Base-by-base conservation (phyloP, 768 basidiomycete species). In the Suillus paluster region DNA sequence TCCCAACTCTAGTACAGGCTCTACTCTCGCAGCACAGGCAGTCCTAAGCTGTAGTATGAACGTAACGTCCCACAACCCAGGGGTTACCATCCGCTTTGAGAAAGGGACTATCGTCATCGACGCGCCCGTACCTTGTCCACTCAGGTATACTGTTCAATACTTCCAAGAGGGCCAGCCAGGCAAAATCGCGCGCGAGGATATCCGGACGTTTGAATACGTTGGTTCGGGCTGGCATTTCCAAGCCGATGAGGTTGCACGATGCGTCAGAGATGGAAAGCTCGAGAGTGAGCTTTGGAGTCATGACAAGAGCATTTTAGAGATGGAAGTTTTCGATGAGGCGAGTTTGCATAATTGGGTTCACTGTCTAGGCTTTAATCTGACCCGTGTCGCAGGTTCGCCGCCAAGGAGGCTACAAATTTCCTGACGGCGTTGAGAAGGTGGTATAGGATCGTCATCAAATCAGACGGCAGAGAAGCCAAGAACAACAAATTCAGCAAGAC, bases 301-400 rank as follows among this genome's bases (percentile, higher is more conserved):
- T 63, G 78, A 80, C 33, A 83, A 84, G 71, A 82, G 80, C 59
- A 66, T 79, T 58, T 70, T 85, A 23, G 75, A 79, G 56, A 84
- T 83, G 77, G 75, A 79, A 57, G 77, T 83, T 52, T 85, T 86
- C 64, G 84, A 85, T 63, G 74, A 80, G 75, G 81, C 83, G 14
- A 48, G 76, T 64, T 17, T 36, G 17, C 23, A 49, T 55, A 17
- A 33, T 34, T 44, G 21, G 10, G 11, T 36, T 64, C 46, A 38
- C 33, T 25, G 36, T 55, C 38, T 60, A 49, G 27, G 36, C 23
- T 25, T 62, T 58, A 19, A 12, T 25, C 44, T 56, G 52, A 61
- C 59, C 21, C 23, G 50, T 17, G 38, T 41, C 57, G 41, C 46
- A 77, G 79, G 49, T 50, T 30, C 75, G 79, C 58, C 68, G 71